phyloP scores from a whole-genome alignment of 768 basidiomycete species.

The Paxillus involutus region DNA sequence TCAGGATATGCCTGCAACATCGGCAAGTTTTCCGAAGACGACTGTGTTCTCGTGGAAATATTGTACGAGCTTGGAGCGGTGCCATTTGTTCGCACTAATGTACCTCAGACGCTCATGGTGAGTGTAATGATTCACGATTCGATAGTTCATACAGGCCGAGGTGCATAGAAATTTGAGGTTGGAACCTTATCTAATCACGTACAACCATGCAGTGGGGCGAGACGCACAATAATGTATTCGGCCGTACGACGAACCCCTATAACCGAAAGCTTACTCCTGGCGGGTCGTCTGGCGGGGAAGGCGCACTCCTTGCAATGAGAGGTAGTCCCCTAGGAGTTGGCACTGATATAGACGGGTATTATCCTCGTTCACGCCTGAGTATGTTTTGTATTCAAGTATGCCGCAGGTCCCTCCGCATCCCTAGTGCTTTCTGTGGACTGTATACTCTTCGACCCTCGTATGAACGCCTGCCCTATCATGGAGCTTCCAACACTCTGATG shows the following conservation, averaged over 20 bases:
- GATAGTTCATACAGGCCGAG: no score
- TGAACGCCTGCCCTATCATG: conserved; percentile 68
- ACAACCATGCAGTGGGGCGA: conserved; percentile 61
- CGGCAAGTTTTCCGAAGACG: conserved; percentile 55
- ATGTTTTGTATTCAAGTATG: no score
- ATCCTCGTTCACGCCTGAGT: neutral
- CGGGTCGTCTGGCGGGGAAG: conserved; percentile 88
- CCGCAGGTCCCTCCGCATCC: conserved; percentile 79
- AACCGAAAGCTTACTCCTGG: conserved; percentile 73
- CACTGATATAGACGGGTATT: conserved; percentile 78
- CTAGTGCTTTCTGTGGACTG: conserved; percentile 64
- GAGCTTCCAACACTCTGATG: conserved; percentile 61
- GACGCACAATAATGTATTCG: conserved; percentile 78
- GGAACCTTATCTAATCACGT: neutral
- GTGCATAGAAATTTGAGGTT: no score
- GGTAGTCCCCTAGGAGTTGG: conserved; percentile 65
- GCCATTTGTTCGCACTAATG: conserved; percentile 70
- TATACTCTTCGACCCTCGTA: conserved; percentile 77
- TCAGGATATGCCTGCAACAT: conserved; percentile 51
- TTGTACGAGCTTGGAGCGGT: conserved; percentile 68
- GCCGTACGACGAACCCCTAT: conserved; percentile 74
- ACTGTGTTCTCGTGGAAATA: conserved; percentile 66
- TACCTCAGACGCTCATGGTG: conserved; percentile 79
- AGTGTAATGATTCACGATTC: conserved; percentile 1
- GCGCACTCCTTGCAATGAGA: conserved; percentile 61